Evolutionary conservation across 1,139 yeast genomes (phyloP), one percentile per base, ranked within the genome.

Genomic region (Magnusiomyces suaveolens): DNA sequence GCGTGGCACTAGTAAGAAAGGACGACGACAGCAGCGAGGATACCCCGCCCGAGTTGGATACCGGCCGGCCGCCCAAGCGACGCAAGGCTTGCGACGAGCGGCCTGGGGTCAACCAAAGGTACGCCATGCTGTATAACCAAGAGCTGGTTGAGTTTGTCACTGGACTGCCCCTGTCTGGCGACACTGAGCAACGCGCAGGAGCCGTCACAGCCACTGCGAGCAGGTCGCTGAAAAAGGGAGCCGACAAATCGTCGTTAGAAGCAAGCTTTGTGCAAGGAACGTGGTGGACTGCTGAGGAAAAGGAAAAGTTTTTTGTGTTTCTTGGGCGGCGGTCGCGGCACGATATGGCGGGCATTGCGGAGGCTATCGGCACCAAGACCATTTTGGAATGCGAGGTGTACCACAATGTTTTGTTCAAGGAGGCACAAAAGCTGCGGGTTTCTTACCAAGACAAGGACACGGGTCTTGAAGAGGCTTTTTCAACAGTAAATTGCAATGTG

Each of bases 321-420:
- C 64, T 79, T 33, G 75, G 77, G 1, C 69, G 82, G 25, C 72
- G 72, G 60, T 74, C 83, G 16, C 77, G 81, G 47, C 80, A 80
- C 60, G 64, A 75, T 43, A 60, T 74, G 8, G 80, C 75, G 8
- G 60, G 67, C 10, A 75, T 81, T 1, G 65, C 70, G 1, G 67
- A 64, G 4, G 63, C 67, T 20, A 58, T 79, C 32, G 74, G 74
- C 0, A 60, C 69, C 1, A 82, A 81, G 63, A 67, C 78, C 0
- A 60, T 65, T 3, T 52, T 69, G 0, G 84, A 82, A 57, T 75
- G 82, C 3, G 63, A 74, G 52, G 70, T 66, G 20, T 80, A 80
- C 63, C 79, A 80, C 61, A 63, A 72, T 20, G 55, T 73, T 20
- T 64, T 81, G 23, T 59, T 56, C 49, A 32, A 52, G 49, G 43